Evolutionary conservation across 441 rosid species (phyloP).

Genomic region (Macaranga tanarius): DNA sequence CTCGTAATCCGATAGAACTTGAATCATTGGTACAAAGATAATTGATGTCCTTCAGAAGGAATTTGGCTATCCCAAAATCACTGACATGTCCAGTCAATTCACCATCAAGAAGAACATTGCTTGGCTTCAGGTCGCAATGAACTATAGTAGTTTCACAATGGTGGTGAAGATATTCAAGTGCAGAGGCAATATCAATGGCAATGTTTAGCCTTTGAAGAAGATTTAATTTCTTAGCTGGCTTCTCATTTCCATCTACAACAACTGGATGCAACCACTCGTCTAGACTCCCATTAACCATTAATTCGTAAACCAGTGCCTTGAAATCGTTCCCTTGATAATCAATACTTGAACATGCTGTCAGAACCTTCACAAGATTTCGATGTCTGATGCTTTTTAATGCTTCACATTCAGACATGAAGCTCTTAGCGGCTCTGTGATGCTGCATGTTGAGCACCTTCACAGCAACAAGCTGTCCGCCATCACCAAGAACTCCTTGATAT

Average conservation of each 20-base stretch:
- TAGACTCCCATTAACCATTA: slow-evolving; percentile 34
- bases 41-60: slow-evolving; percentile 9
- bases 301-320: slow-evolving; percentile 33
- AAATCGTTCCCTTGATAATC: slow-evolving; percentile 35
- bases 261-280: slow-evolving; percentile 33
- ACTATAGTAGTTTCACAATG: slow-evolving; percentile 18
- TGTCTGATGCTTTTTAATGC: slow-evolving; percentile 30
- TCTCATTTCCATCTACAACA: neutral
- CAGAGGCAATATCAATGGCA: slow-evolving; percentile 31
- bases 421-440: slow-evolving; percentile 20
- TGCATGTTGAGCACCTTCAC: slow-evolving; percentile 31
- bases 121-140: slow-evolving; percentile 23
- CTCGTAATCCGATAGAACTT: slow-evolving; percentile 3
- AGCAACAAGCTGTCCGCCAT: slow-evolving; percentile 3
- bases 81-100: slow-evolving; percentile 19
- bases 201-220: slow-evolving; percentile 29
- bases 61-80: slow-evolving; percentile 31
- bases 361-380: slow-evolving; percentile 29
- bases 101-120: slow-evolving; percentile 23
- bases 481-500: slow-evolving; percentile 28
- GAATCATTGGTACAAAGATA: neutral
- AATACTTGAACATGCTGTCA: slow-evolving; percentile 26
- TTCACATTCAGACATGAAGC: slow-evolving; percentile 31
- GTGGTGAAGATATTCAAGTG: slow-evolving; percentile 32
- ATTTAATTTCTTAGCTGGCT: neutral